phyloP scores from a whole-genome alignment of 371 early-diverging fungal genomes.

The Zychaea mexicana region DNA sequence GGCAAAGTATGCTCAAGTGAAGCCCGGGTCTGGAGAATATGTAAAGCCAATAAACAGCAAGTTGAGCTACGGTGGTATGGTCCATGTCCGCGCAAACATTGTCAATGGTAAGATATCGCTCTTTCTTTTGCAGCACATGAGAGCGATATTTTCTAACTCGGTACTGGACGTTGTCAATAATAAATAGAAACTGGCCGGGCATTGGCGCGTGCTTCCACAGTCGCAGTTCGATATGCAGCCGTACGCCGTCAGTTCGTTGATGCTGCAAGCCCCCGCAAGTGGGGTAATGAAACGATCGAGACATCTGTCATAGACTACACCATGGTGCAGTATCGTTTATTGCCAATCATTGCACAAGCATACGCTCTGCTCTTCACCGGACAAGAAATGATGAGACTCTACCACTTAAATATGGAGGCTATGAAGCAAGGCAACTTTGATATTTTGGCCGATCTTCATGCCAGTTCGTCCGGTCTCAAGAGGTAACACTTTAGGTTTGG shows the following conservation, averaged over 20 bases:
- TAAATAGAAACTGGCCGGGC: constrained; percentile 35
- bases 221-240: constrained; percentile 51
- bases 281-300: constrained; percentile 48
- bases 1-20: constrained; percentile 78
- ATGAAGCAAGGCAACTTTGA: constrained; percentile 55
- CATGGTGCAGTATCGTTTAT: constrained; percentile 74
- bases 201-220: constrained; percentile 56
- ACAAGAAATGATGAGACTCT: constrained; percentile 61
- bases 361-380: constrained; percentile 76
- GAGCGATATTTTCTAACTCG: too few relatives aligned
- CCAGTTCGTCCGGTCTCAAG: constrained; percentile 84
- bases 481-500: too few relatives aligned
- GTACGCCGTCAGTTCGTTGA: constrained; percentile 56
- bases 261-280: constrained; percentile 45
- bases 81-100: constrained; percentile 67
- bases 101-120: constrained; percentile 55
- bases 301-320: constrained; percentile 78
- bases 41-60: constrained; percentile 69
- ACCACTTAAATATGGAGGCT: constrained; percentile 56
- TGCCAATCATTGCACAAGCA: constrained; percentile 71
- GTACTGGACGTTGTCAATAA: too few relatives aligned
- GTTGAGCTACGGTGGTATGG: constrained; percentile 80
- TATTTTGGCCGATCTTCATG: constrained; percentile 82
- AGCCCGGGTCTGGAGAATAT: constrained; percentile 65
- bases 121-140: too few relatives aligned